phyloP scores from a whole-genome alignment of 352 stramenopile species.

The Phytophthora cryptogea region DNA sequence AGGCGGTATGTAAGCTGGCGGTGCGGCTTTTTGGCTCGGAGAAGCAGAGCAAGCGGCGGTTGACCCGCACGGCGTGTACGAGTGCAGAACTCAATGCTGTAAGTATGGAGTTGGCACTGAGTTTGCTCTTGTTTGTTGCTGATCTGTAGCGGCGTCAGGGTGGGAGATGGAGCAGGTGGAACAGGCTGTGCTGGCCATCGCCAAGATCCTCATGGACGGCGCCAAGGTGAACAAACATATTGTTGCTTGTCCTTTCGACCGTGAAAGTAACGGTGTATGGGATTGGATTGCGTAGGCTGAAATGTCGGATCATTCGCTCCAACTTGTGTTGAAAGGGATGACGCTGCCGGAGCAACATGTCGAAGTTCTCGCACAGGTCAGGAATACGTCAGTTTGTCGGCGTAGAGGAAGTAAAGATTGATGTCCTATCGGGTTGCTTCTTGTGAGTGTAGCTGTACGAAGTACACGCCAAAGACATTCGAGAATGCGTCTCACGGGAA shows the following conservation, averaged over 20 bases:
- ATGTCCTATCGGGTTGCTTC: not conserved
- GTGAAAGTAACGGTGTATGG: not conserved
- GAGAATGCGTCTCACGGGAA: slow-evolving; percentile 47
- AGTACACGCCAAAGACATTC: slow-evolving; percentile 54
- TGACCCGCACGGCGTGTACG: slow-evolving; percentile 62
- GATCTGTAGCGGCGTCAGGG: slow-evolving; percentile 50
- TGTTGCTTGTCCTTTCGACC: not conserved
- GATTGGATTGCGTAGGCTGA: slow-evolving; percentile 38
- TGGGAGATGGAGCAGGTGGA: slow-evolving; percentile 66
- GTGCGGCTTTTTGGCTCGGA: slow-evolving; percentile 62
- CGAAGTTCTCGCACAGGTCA: slow-evolving; percentile 51
- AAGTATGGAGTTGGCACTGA: slow-evolving; percentile 3
- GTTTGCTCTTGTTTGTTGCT: not conserved
- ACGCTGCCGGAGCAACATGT: slow-evolving; percentile 44
- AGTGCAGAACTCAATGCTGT: slow-evolving; percentile 1
- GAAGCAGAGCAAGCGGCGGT: slow-evolving; percentile 66
- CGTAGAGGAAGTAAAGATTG: not conserved
- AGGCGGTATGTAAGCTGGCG: slow-evolving; percentile 54
- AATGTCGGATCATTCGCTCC: slow-evolving; percentile 46
- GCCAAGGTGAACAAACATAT: slow-evolving; percentile 47
- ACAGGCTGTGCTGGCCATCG: slow-evolving; percentile 55
- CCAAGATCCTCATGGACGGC: slow-evolving; percentile 78
- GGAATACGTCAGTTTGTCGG: not conserved
- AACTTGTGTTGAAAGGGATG: slow-evolving; percentile 51
- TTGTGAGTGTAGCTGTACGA: slow-evolving; percentile 46